These are phyloP conservation scores for Priceomyces haplophilus DNA, from an alignment of 805 yeast species.

Conservation along the genomic window DNA sequence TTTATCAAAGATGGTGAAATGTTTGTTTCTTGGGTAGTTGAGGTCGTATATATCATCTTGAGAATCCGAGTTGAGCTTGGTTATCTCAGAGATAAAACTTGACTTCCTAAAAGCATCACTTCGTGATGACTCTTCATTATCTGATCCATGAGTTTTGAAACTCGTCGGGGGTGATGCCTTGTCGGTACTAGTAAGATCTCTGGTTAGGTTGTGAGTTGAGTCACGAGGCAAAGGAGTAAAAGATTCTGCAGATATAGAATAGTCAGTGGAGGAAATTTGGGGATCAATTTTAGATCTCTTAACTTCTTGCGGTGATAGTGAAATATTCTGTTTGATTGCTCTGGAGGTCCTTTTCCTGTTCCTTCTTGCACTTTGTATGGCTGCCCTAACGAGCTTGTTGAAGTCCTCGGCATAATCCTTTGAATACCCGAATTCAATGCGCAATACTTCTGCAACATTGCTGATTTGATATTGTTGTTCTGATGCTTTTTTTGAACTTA, in stretches of 20 bases:
- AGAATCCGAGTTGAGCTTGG: conserved; percentile 31
- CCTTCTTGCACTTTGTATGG: conserved; percentile 88
- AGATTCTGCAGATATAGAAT: background rate
- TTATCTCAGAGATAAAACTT: conserved; percentile 33
- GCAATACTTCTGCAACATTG: conserved; percentile 70
- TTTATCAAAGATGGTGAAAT: conserved; percentile 30
- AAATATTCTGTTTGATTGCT: conserved; percentile 14
- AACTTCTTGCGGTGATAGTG: background rate
- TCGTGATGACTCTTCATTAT: background rate
- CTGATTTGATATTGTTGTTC: conserved; percentile 86
- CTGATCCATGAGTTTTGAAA: background rate
- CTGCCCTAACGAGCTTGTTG: conserved; percentile 87
- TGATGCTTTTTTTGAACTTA: conserved; percentile 73
- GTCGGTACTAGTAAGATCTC: too few relatives aligned
- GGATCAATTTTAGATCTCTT: background rate
- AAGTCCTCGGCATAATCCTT: conserved; percentile 62
- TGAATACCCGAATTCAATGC: conserved; percentile 76
- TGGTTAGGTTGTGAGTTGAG: background rate
- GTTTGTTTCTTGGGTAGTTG: conserved; percentile 30
- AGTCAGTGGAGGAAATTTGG: background rate
- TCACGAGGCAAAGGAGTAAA: background rate
- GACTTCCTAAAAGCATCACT: conserved; percentile 2
- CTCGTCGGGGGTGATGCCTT: background rate
- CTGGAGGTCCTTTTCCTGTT: conserved; percentile 68
- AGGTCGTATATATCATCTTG: conserved; percentile 32